Evolutionary conservation across 1,284 basidiomycete genomes (phyloP), one percentile per base, ranked within the genome.

Genomic region (Ceratobasidium sp.): DNA sequence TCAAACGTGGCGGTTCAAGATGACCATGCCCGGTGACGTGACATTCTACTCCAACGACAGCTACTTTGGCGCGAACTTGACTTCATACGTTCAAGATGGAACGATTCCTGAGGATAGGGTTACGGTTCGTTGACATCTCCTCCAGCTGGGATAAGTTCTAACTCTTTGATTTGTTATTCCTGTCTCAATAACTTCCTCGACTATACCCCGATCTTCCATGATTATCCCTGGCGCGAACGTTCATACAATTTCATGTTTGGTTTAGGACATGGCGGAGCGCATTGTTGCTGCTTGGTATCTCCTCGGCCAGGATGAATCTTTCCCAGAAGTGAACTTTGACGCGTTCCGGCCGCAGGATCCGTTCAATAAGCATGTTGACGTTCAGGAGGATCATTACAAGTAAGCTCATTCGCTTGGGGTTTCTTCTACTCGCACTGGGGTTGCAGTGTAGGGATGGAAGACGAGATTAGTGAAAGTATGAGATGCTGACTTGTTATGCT

Each of bases 41-140:
- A 55, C 44, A 13, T 73, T 74, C 43, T 41, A 58, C 43, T 58
- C 50, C 32, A 35, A 38, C 14, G 57, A 81, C 13, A 85, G 85
- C 1, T 91, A 85, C 77, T 91, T 85, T 74, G 89, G 89, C 28
- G 80, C 77, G 0, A 89, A 88, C 77, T 85, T 95, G n/a, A 87
- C 87, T 0, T 83, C 83, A 13, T 91, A 85, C 55, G 90, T 95
- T 38, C 80, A 86, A 67, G 89, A 91, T 75, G 89, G 90, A 30
- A 88, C 87, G 0, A 90, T 95, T 57, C 83, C 89, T 0, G 83
- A 86, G 73, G 77, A 83, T 0, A 87, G 94, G 2, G 80, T 91
- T 6, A 88, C 90, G 73, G 43, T 70, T 23, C 18, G 67, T 58
- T 30, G 1, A 30, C 46, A n/a, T 46, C 38, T 43, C 11, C 5